Evolutionary conservation across 305 asterid genomes (phyloP).

Genomic region (Solanum hybrid): DNA sequence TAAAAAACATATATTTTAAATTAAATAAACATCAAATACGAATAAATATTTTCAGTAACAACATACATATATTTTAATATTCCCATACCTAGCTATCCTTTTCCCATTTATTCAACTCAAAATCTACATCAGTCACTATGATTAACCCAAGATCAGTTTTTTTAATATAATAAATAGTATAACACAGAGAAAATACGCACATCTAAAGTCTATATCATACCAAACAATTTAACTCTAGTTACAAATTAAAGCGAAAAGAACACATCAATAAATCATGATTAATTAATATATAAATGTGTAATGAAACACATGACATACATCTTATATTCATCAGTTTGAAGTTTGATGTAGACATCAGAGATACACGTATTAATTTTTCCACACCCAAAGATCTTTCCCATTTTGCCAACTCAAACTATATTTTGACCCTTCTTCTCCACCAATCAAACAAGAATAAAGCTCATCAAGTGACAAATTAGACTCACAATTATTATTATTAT

Average conservation of each 20-base stretch:
- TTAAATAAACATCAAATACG: neutral
- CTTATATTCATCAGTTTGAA: neutral
- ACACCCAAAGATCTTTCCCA: conserved; percentile 3
- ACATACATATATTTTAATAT: neutral
- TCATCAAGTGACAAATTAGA: conserved; percentile 4
- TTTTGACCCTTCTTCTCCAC: neutral
- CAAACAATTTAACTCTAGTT: neutral
- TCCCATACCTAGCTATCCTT: rapidly evolving
- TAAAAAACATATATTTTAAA: neutral
- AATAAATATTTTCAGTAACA: neutral
- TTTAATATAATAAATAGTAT: too few relatives aligned
- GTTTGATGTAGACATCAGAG: neutral
- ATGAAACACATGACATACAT: neutral
- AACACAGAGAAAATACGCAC: neutral
- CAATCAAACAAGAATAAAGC: neutral
- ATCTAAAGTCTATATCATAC: neutral
- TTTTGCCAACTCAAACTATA: conserved; percentile 3
- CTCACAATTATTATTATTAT: neutral
- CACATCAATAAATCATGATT: neutral
- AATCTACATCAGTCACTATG: neutral
- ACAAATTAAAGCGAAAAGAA: neutral
- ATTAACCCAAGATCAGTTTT: neutral
- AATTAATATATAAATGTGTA: neutral
- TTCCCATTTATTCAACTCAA: neutral
- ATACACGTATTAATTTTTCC: neutral